Evolutionary conservation across 177 flowering plant genomes (phyloP).

Genomic region (Vitis hybrid): DNA sequence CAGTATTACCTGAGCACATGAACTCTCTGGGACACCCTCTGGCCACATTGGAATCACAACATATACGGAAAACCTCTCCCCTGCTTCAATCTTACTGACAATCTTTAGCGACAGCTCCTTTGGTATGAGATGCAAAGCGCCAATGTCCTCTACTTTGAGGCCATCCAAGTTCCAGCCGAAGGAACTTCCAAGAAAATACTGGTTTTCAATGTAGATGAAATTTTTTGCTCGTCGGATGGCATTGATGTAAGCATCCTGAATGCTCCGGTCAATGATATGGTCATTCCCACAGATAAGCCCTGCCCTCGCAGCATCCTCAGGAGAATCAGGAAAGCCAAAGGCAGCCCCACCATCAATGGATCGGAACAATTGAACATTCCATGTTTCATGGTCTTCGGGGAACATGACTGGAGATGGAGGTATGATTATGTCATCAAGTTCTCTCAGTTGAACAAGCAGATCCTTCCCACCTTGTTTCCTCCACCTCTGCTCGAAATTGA

Average conservation of each 20-base stretch:
- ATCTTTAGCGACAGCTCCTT: conserved; percentile 43
- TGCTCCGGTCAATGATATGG: conserved; percentile 40
- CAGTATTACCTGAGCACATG: conserved; percentile 8
- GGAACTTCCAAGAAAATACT: conserved; percentile 34
- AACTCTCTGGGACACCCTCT: conserved; percentile 9
- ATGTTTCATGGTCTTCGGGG: conserved; percentile 42
- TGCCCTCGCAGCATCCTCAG: not conserved
- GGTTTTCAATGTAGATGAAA: conserved; percentile 59
- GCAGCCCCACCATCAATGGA: conserved; percentile 67
- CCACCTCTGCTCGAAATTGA: conserved; percentile 61
- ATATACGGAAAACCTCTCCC: conserved; percentile 12
- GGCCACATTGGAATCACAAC: conserved; percentile 16
- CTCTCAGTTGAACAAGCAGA: conserved; percentile 26
- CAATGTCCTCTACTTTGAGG: not conserved
- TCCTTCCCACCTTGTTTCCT: conserved; percentile 44
- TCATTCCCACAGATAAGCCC: conserved; percentile 2
- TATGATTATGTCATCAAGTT: conserved; percentile 23
- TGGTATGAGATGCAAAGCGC: conserved; percentile 7
- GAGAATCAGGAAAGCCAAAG: conserved; percentile 29
- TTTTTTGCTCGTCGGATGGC: conserved; percentile 17
- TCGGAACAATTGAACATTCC: conserved; percentile 56
- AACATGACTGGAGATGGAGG: conserved; percentile 39
- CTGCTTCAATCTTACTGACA: conserved; percentile 17
- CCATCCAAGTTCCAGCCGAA: conserved; percentile 2
- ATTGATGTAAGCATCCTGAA: conserved; percentile 52